Base-by-base conservation (phyloP, 139 green algal genomes). In the Marvania coccoides region DNA sequence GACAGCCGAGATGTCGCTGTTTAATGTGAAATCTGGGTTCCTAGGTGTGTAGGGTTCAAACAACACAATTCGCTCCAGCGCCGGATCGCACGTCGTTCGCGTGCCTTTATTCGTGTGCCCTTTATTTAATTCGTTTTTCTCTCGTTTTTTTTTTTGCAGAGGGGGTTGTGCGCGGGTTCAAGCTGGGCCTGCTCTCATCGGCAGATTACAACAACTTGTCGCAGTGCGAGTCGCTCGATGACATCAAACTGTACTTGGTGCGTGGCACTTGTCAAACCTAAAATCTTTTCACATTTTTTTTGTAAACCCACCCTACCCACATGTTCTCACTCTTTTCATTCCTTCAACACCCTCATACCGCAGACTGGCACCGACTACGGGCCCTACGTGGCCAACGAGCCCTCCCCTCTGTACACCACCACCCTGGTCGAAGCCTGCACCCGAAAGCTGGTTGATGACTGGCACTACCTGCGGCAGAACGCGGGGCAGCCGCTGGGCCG, bases 171-270 rank as follows among this genome's bases (percentile, higher is more conserved):
- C 85, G 94, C 6, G 94, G 94, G 0, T 89, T 95, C 73, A 89
- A 87, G 59, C 72, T 76, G 26, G 91, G 90, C 12, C 69, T 99
- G 31, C 82, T 99, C 3, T 89, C 83, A 0, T 77, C 85, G 4
- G 72, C 85, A 12, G 95, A 99, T 61, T 99, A 99, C 84, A 97
- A 96, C 79, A 98, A 98, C 71, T 71, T 99, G 15, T 89, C 75
- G 28, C 93, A 99, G 65, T 99, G 94, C 75, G 94, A 99, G 66
- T 90, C 77, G 1, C 74, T 99, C 48, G 94, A 99, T 1, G 94
- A 99, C 67, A 93, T 99, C 45, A 99, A 99, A 80, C 81, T 99
- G 5, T 91, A 98, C 69, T 70, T 99, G 83, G 89, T 95, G 67
- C n/a, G 78, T 26, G 30, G 4, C 19, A 28, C 19, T 1, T 38